A percentile compares a stretch with the other conserved stretches of the same genome.
Conservation (phyloP, 495 filamentous ascomycete genomes). For the Penicillium riverlandense region DNA sequence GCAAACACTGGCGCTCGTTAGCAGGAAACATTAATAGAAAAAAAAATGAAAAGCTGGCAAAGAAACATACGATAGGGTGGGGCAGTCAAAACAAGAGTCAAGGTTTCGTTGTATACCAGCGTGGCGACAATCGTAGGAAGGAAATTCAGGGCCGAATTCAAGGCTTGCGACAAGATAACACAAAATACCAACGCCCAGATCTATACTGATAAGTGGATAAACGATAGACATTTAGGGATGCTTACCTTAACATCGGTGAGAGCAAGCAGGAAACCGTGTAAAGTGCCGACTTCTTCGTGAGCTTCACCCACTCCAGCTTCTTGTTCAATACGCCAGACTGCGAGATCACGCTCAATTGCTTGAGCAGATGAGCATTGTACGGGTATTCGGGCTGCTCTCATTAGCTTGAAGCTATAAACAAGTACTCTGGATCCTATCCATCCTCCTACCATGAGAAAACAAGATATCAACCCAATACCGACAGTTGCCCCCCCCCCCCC, state of each 20-base stretch:
- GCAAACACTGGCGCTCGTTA: too few species aligned
- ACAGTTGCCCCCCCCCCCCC: too few species aligned
- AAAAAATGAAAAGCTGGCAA: conserved; percentile 1
- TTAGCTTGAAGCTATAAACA: too few species aligned
- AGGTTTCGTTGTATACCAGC: conserved; percentile 52
- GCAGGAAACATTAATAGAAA: background rate
- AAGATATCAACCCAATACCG: too few species aligned
- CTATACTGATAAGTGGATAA: background rate
- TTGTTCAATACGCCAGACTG: conserved; percentile 24
- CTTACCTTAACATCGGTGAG: conserved; percentile 18
- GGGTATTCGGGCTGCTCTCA: conserved; percentile 20
- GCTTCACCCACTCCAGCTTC: conserved; percentile 21
- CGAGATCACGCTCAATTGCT: conserved; percentile 15
- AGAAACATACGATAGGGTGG: conserved; percentile 10
- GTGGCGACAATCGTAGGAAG: conserved; percentile 73
- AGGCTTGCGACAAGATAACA: conserved; percentile 22
- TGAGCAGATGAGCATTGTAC: conserved; percentile 20
- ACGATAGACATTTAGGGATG: conserved; percentile 4
- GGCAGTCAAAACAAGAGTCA: conserved; percentile 31
- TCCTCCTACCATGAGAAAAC: too few species aligned
- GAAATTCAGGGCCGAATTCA: conserved; percentile 50
- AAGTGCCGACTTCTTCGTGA: conserved; percentile 10
- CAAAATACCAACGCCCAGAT: conserved; percentile 3
- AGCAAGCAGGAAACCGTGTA: conserved; percentile 14
- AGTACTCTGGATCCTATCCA: too few species aligned